phyloP scores from a whole-genome alignment of 345 rosid species.

The Arabis alpina region DNA sequence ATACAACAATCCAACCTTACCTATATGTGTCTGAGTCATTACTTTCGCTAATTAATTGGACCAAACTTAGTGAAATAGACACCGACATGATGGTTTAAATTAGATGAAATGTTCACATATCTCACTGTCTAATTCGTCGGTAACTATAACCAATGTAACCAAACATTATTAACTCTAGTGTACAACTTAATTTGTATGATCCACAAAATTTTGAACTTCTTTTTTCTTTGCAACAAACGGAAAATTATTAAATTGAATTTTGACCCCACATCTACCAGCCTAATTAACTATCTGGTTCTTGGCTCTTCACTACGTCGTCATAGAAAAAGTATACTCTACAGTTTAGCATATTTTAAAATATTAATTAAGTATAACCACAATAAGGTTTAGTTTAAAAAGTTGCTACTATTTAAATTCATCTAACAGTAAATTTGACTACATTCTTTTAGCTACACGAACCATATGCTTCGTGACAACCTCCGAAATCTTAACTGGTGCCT shows the following conservation, averaged over 20 bases:
- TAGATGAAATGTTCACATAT: slow-evolving; percentile 12
- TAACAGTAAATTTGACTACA: not conserved
- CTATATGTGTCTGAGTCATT: not conserved
- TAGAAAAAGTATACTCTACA: too few relatives aligned
- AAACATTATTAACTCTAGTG: not conserved
- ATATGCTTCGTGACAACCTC: slow-evolving; percentile 1
- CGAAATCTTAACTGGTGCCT: not conserved
- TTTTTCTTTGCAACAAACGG: not conserved
- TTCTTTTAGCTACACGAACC: not conserved
- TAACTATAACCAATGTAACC: slow-evolving; percentile 7
- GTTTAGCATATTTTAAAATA: too few relatives aligned
- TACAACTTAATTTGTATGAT: slow-evolving; percentile 10
- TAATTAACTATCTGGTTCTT: too few relatives aligned
- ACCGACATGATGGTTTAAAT: not conserved
- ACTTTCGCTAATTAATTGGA: not conserved
- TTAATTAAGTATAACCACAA: too few relatives aligned
- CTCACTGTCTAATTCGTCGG: not conserved
- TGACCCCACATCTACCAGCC: too few relatives aligned
- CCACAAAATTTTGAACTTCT: not conserved
- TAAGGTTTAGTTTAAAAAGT: not conserved
- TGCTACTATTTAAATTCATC: not conserved
- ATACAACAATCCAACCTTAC: not conserved
- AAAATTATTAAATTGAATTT: too few relatives aligned
- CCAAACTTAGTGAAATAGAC: slow-evolving; percentile 8
- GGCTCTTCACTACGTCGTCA: too few relatives aligned